These are phyloP conservation scores for Beauveria rudraprayagi DNA, from an alignment of 2,329 filamentous ascomycete genomes.

Conservation along the genomic window DNA sequence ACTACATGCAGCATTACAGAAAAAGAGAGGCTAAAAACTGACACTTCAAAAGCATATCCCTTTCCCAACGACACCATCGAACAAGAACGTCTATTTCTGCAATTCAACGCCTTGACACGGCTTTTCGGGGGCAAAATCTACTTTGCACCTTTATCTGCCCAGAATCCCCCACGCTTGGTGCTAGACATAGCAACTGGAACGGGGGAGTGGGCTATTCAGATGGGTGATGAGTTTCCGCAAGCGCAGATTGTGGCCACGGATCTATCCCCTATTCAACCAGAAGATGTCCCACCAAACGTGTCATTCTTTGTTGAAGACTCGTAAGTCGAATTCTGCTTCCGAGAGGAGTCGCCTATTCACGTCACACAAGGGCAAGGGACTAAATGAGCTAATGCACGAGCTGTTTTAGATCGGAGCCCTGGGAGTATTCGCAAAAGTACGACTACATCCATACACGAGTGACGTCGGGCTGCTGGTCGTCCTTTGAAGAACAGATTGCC, in stretches of 20 bases:
- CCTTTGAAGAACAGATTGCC: slow-evolving; percentile 42
- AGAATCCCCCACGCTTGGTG: slow-evolving; percentile 27
- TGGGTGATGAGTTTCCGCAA: slow-evolving; percentile 54
- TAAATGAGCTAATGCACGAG: background rate
- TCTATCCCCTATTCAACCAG: slow-evolving; percentile 59
- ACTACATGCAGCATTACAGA: background rate
- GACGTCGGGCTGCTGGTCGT: slow-evolving; percentile 41
- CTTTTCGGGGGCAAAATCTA: slow-evolving; percentile 32
- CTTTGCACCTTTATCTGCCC: slow-evolving; percentile 33
- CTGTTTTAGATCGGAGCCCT: slow-evolving; percentile 34
- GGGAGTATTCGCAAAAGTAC: slow-evolving; percentile 45
- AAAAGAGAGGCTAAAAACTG: background rate
- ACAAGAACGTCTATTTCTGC: slow-evolving; percentile 32
- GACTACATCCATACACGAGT: slow-evolving; percentile 48
- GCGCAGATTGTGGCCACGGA: slow-evolving; percentile 56
- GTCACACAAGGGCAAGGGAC: background rate
- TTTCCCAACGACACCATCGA: slow-evolving; percentile 39
- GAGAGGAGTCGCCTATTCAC: background rate
- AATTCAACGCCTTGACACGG: slow-evolving; percentile 29
- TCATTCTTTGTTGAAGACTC: slow-evolving; percentile 65
- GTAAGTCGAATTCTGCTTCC: slow-evolving; percentile 19
- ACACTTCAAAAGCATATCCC: slow-evolving; percentile 29
- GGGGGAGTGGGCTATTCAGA: slow-evolving; percentile 57
- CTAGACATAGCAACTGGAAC: slow-evolving; percentile 39
- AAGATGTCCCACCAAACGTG: slow-evolving; percentile 61